Conservation (phyloP, 805 yeast species). For the Nakazawaea ambrosiae region DNA sequence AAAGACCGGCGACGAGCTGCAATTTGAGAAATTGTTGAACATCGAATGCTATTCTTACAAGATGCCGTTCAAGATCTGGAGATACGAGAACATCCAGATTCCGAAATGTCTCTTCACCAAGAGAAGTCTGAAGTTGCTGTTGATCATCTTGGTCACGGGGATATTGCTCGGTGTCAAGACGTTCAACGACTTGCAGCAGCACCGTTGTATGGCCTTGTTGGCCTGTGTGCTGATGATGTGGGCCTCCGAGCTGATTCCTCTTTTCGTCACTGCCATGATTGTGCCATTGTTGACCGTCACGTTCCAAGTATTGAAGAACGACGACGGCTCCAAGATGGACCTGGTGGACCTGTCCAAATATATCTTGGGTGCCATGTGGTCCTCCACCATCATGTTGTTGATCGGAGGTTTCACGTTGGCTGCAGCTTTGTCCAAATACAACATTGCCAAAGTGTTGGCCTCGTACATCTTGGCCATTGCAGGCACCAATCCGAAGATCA, state of each 20-base stretch:
- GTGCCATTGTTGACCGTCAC: slow-evolving; percentile 41
- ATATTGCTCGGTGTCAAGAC: slow-evolving; percentile 52
- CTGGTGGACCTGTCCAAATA: slow-evolving; percentile 35
- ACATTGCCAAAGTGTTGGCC: slow-evolving; percentile 42
- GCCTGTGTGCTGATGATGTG: slow-evolving; percentile 46
- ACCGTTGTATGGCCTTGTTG: slow-evolving; percentile 59
- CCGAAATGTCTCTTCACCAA: slow-evolving; percentile 43
- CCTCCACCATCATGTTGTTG: slow-evolving; percentile 41
- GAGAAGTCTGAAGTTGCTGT: slow-evolving; percentile 40
- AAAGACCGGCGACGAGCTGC: slow-evolving; percentile 26
- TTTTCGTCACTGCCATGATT: slow-evolving; percentile 40
- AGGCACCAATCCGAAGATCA: slow-evolving; percentile 42
- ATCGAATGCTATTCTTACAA: slow-evolving; percentile 25
- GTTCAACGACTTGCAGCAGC: slow-evolving; percentile 52
- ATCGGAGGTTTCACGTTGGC: slow-evolving; percentile 51
- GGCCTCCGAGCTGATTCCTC: slow-evolving; percentile 47
- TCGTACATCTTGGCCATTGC: slow-evolving; percentile 43
- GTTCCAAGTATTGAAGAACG: slow-evolving; percentile 42
- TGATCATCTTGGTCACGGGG: slow-evolving; percentile 46
- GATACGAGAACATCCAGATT: slow-evolving; percentile 24
- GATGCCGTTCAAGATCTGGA: slow-evolving; percentile 22
- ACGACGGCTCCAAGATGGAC: slow-evolving; percentile 35
- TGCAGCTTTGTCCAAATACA: slow-evolving; percentile 47
- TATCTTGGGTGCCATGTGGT: slow-evolving; percentile 46
- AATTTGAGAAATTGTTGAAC: slow-evolving; percentile 22